Evolutionary conservation across 352 stramenopile species (phyloP).

Genomic region (Globisporangium viniferum): DNA sequence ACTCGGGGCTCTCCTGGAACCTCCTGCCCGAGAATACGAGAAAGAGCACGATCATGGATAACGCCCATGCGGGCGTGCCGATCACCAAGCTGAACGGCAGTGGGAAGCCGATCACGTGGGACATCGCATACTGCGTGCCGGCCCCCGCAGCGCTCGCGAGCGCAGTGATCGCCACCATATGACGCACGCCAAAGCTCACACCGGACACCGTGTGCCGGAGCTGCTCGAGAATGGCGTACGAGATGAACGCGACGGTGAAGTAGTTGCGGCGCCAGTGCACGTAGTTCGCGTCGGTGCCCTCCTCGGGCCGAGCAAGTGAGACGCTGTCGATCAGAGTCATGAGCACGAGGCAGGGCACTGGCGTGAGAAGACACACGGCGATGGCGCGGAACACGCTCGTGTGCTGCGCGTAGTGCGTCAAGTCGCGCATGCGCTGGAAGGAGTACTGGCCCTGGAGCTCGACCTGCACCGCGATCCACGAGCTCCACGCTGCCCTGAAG

Average conservation of each 20-base stretch:
- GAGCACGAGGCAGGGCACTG: conserved; percentile 29
- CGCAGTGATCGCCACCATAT: not conserved
- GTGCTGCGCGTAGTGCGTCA: not conserved
- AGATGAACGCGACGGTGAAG: conserved; percentile 31
- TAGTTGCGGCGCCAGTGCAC: conserved; percentile 29
- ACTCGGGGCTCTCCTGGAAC: conserved; percentile 18
- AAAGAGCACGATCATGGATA: conserved; percentile 23
- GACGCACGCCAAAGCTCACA: conserved; percentile 10
- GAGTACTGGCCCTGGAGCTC: conserved; percentile 43
- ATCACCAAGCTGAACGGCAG: conserved; percentile 34
- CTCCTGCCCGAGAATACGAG: conserved; percentile 21
- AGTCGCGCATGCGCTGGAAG: conserved; percentile 15
- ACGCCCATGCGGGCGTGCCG: conserved; percentile 21
- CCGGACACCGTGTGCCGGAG: conserved; percentile 15
- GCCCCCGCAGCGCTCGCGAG: conserved; percentile 23
- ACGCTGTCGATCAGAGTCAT: conserved; percentile 29
- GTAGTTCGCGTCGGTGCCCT: conserved; percentile 31
- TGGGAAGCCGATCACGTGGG: conserved; percentile 34
- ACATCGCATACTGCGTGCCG: conserved; percentile 24
- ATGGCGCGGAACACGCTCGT: not conserved
- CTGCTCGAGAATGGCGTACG: conserved; percentile 27
- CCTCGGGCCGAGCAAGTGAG: conserved; percentile 17
- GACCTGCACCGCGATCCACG: conserved; percentile 24
- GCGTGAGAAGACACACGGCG: conserved; percentile 22
- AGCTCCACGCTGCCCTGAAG: not conserved